phyloP scores from a whole-genome alignment of 2,329 filamentous ascomycete species.

The Colletotrichum karsti region DNA sequence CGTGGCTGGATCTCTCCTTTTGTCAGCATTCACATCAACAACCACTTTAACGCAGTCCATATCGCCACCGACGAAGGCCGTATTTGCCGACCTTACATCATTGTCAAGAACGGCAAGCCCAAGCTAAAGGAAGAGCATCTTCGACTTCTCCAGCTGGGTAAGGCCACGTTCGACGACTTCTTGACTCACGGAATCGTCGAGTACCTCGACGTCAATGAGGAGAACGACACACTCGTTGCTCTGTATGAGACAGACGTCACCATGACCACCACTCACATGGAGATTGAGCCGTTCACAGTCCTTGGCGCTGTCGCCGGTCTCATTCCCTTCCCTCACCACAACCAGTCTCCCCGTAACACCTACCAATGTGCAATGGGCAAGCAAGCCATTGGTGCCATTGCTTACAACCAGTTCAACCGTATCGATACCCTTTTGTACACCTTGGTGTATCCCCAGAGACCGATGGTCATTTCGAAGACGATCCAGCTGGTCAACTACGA shows the following conservation, averaged over 20 bases:
- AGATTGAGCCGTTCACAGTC: conserved; percentile 98
- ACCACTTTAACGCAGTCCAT: conserved; percentile 89
- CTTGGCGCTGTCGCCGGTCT: conserved; percentile 94
- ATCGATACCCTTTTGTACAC: conserved; percentile 97
- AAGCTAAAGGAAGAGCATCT: conserved; percentile 83
- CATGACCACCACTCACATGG: conserved; percentile 87
- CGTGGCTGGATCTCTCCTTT: conserved; percentile 95
- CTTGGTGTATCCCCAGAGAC: conserved; percentile 96
- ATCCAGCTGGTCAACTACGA: conserved; percentile 98
- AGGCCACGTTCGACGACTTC: conserved; percentile 93
- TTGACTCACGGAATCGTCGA: conserved; percentile 89
- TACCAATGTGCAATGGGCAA: conserved; percentile 99
- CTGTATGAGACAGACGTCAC: conserved; percentile 88
- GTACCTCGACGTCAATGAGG: conserved; percentile 97
- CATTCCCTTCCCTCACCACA: conserved; percentile 98
- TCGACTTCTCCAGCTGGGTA: conserved; percentile 82
- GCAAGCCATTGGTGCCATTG: conserved; percentile 98
- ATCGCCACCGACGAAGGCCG: conserved; percentile 97
- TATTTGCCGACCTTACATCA: conserved; percentile 94
- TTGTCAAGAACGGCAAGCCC: conserved; percentile 88
- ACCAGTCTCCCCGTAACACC: conserved; percentile 97
- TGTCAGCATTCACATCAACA: conserved; percentile 95
- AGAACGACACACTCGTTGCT: conserved; percentile 94
- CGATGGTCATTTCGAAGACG: conserved; percentile 96
- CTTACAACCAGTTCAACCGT: conserved; percentile 96